Evolutionary conservation across 495 filamentous ascomycete genomes (phyloP).

Genomic region (Aspergillus carlsbadensis): DNA sequence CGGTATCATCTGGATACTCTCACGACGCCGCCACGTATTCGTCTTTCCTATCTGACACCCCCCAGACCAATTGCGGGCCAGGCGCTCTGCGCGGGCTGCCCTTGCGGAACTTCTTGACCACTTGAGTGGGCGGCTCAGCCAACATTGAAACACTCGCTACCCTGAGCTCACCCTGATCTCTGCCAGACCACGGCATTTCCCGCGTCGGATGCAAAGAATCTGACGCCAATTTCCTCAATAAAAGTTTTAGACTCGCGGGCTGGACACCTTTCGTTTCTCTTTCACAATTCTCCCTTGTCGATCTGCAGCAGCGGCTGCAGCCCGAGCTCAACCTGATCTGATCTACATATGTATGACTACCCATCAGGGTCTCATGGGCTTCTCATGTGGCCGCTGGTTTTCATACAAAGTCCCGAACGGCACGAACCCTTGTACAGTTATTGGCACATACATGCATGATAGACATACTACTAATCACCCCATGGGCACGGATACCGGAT

Average conservation of each 20-base stretch:
- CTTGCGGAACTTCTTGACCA: neutral
- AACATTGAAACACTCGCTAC: constrained; percentile 12
- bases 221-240: neutral
- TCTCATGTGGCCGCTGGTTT: neutral
- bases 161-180: neutral
- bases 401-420: constrained; percentile 4
- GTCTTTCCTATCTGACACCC: constrained; percentile 7
- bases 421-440: constrained; percentile 20
- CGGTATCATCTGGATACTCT: constrained; percentile 10
- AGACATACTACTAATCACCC: constrained; percentile 15
- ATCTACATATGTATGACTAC: neutral
- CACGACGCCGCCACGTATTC: constrained; percentile 16
- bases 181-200: neutral
- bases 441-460: constrained; percentile 14
- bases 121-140: neutral
- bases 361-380: neutral
- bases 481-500: constrained; percentile 3
- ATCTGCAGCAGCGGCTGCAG: neutral
- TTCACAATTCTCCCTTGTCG: neutral
- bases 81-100: constrained; percentile 5
- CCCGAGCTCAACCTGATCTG: neutral
- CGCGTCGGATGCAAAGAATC: neutral
- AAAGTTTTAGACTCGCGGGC: constrained; percentile 9
- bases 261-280: constrained; percentile 5
- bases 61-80: constrained; percentile 10